Evolutionary conservation across 495 filamentous ascomycete species (phyloP).

Genomic region (Penicillium lividum): DNA sequence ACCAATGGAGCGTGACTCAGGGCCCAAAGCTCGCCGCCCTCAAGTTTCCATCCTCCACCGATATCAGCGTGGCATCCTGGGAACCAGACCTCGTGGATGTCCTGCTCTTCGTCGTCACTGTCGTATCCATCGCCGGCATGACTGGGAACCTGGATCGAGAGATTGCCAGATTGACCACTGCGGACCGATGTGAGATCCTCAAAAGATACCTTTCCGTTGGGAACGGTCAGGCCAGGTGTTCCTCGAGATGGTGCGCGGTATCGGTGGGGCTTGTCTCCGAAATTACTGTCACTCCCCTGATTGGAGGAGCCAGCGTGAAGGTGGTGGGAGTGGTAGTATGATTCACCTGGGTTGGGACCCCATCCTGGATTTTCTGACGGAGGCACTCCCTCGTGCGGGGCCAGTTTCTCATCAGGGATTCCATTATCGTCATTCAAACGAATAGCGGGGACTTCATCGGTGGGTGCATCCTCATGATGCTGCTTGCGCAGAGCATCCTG

Average conservation of each 20-base stretch:
- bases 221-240: slow-evolving; percentile 32
- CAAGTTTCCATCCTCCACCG: slow-evolving; percentile 78
- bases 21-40: slow-evolving; percentile 54
- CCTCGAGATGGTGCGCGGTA: slow-evolving; percentile 47
- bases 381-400: not conserved
- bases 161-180: slow-evolving; percentile 37
- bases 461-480: slow-evolving; percentile 11
- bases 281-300: slow-evolving; percentile 17
- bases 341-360: slow-evolving; percentile 29
- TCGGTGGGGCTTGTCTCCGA: slow-evolving; percentile 19
- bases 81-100: slow-evolving; percentile 86
- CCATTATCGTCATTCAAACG: slow-evolving; percentile 29
- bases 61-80: slow-evolving; percentile 80
- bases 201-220: slow-evolving; percentile 27
- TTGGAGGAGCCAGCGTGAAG: slow-evolving; percentile 25
- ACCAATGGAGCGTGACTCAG: slow-evolving; percentile 75
- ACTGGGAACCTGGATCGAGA: slow-evolving; percentile 40
- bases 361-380: slow-evolving; percentile 14
- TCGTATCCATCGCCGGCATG: slow-evolving; percentile 57
- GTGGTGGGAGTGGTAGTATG: slow-evolving; percentile 36
- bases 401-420: slow-evolving; percentile 1
- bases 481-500: slow-evolving; percentile 11
- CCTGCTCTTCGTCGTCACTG: slow-evolving; percentile 63
- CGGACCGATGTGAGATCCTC: slow-evolving; percentile 41
- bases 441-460: slow-evolving; percentile 31